These are phyloP conservation scores for Lunasporangiospora selenospora DNA, from an alignment of 192 early-diverging fungal genomes.

Conservation along the genomic window DNA sequence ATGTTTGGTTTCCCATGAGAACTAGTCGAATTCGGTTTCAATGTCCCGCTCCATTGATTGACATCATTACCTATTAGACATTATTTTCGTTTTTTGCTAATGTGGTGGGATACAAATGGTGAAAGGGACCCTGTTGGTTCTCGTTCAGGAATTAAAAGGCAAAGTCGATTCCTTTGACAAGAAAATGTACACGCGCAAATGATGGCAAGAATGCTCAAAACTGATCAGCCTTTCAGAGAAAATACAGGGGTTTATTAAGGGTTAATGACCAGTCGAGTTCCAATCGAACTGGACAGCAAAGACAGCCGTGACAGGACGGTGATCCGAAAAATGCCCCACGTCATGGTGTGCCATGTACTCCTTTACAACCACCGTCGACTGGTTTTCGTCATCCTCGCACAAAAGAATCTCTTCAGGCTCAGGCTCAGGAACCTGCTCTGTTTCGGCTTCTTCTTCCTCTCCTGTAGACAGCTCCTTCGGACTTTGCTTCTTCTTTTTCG, in stretches of 20 bases:
- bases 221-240: no score
- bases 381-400: conserved; percentile 35
- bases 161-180: no score
- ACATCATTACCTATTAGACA: no score
- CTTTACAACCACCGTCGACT: conserved; percentile 26
- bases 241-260: no score
- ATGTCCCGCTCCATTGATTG: neutral
- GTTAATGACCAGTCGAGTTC: conserved; percentile 36
- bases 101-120: neutral
- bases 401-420: no score
- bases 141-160: no score
- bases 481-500: no score
- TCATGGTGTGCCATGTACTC: conserved; percentile 50
- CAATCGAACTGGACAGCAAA: conserved; percentile 59
- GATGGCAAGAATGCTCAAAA: neutral
- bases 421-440: no score
- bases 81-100: neutral
- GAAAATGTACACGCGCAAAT: neutral
- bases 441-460: no score
- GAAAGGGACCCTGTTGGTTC: neutral
- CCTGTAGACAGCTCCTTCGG: no score
- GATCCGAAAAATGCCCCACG: conserved; percentile 53
- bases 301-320: conserved; percentile 57
- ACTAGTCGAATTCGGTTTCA: neutral
- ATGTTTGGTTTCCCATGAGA: neutral